Conservation (phyloP, 306 rosid genomes). For the Cajanus cajan region DNA sequence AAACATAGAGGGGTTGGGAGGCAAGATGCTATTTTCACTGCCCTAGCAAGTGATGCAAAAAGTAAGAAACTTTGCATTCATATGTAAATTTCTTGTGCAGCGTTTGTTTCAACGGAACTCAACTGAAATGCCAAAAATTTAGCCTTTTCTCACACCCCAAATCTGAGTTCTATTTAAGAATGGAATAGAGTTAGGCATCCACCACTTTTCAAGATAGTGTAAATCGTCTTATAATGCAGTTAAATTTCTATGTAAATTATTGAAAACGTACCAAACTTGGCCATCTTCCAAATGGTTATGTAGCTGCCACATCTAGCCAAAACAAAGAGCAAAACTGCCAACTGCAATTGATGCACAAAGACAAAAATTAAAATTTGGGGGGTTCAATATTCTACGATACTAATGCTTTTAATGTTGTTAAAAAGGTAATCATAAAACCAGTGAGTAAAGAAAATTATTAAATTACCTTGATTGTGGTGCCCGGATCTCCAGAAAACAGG, state of each 20-base stretch:
- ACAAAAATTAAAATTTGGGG: not conserved
- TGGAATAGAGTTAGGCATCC: not conserved
- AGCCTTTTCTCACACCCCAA: not conserved
- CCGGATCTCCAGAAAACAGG: conserved; percentile 85
- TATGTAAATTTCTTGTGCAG: not conserved
- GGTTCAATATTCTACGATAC: not conserved
- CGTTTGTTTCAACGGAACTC: not conserved
- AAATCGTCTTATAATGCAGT: not conserved
- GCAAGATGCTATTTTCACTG: conserved; percentile 10
- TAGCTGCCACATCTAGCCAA: conserved; percentile 88
- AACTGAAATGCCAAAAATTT: not conserved
- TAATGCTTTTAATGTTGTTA: not conserved
- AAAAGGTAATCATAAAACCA: not conserved
- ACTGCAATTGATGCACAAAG: conserved; percentile 45
- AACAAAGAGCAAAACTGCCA: conserved; percentile 82
- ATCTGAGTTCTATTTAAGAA: not conserved
- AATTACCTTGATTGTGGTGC: conserved; percentile 81
- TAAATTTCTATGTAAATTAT: not conserved
- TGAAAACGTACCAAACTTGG: conserved; percentile 54
- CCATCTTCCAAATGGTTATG: conserved; percentile 83
- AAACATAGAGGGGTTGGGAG: too few species aligned
- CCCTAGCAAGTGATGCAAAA: not conserved
- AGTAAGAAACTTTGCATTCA: conserved; percentile 7
- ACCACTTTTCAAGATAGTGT: not conserved
- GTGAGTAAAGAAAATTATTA: not conserved